Evolutionary conservation across 371 early-diverging fungal genomes (phyloP), one percentile per base, ranked within the genome.

Genomic region (Basidiobolus meristosporus): DNA sequence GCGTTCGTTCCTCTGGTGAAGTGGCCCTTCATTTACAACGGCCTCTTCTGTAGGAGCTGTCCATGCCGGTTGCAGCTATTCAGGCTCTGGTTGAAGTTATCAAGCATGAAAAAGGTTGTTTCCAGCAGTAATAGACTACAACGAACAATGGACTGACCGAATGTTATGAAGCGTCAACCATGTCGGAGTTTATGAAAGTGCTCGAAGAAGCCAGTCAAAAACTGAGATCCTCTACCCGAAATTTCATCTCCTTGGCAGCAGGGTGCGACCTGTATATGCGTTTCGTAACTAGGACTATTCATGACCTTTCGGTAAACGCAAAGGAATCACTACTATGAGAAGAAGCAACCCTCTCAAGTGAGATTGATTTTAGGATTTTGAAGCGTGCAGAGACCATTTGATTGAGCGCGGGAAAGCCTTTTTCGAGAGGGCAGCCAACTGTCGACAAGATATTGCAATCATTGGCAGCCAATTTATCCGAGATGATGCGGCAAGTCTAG

Each of bases 201-300:
- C 68, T 87, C 26, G 68, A 73, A 43, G 59, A 57, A 11, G 82
- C 82, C 15, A 69, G 73, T 40, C 68, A 68, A 37, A 42, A 56
- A 38, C 62, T 84, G 36, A 68, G 82, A 50, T 52, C 60, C 16
- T 65, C 77, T 6, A 52, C 65, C n/a, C 48, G 61, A 31, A 63
- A 70, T 41, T 66, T 68, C 10, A 71, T 82, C 42, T 65, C 85
- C 1, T 57, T 82, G 30, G 64, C 73, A 2, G 96, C 92, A 21
- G 96, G 92, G 30, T 80, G 89, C 46, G 89, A 90, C 50, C 60
- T 88, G 17, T 90, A 90, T 53, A 52, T 82, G 57, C 69, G 79
- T 26, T 82, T 82, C 45, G 71, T 86, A 16, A 72, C 74, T 15
- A 54, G 75, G 43, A 73, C 73, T 35, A 65, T 16, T 11, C 14